phyloP scores from a whole-genome alignment of 73 alveolate genomes.

The Symbiodinium natans region DNA sequence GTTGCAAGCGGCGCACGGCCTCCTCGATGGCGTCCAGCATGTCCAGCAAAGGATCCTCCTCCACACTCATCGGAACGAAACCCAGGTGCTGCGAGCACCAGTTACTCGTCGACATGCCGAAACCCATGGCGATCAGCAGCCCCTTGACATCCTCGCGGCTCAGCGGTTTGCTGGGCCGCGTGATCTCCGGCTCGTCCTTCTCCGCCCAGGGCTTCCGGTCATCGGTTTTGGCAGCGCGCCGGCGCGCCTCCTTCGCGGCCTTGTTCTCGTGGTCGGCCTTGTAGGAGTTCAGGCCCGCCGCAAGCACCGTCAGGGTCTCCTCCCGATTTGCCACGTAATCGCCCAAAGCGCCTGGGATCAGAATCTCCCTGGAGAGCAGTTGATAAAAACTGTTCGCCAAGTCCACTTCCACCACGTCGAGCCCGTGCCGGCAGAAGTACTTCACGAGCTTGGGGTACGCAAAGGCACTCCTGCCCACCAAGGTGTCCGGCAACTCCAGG shows the following conservation, averaged over 20 bases:
- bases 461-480: conserved; percentile 18
- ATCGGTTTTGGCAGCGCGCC: too few species aligned
- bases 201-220: too few species aligned
- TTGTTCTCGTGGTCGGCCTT: too few species aligned
- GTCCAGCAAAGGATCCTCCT: not conserved
- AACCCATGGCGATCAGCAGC: not conserved
- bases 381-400: not conserved
- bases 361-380: not conserved
- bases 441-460: not conserved
- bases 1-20: not conserved
- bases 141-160: not conserved
- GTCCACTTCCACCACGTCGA: not conserved
- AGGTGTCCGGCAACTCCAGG: not conserved
- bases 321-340: not conserved
- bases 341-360: not conserved
- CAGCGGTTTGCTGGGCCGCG: too few species aligned
- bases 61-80: not conserved
- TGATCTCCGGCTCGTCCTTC: too few species aligned
- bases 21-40: not conserved
- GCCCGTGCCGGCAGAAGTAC: not conserved
- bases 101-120: not conserved
- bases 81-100: not conserved
- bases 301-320: not conserved
- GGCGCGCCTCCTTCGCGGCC: too few species aligned
- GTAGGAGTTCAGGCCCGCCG: not conserved